Evolutionary conservation across 2,329 filamentous ascomycete species (phyloP), one percentile per base, ranked within the genome.

Genomic region (Aspergillus fischeri): DNA sequence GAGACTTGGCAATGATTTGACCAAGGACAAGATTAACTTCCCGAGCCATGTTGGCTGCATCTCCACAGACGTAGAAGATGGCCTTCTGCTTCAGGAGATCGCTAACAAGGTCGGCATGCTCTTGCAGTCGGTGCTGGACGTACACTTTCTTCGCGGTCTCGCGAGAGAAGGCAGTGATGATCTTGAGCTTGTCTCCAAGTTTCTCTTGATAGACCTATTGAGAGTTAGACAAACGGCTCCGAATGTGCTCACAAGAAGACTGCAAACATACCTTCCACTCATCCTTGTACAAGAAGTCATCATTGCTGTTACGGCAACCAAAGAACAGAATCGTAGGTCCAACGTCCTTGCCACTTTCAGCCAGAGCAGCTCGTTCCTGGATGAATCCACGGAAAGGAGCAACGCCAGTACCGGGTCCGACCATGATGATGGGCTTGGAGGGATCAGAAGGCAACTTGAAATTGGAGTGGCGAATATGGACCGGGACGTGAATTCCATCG

Each of bases 381-480:
- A 99, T 83, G 73, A 99, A 99, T 6, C 84, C 94, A 65, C 94
- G 88, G 86, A 99, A 97, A 20, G 94, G 94, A 27, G 94, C 94
- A 55, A 97, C 92, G 80, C 94, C 94, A 53, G 94, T 97, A 71
- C 94, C 94, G 11, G 94, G 94, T 25, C 94, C 94, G 66, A 97
- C 86, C 87, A 97, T 92, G 74, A 99, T 96, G 67, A 99, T 81
- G 29, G 94, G 94, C 78, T 95, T 96, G 51, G 89, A 86, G 3
- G 94, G 92, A 69, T 99, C 92, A 17, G 94, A 97, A 8, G 94
- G 94, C 29, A 99, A 85, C 81, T 97, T 97, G 85, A 99, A 99
- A 81, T 97, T 99, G 63, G 94, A 97, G 78, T 97, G 93, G 63
- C 94, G 91, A 58, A 99, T 87, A 72, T 99, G 94, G 14, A 99